Percentiles rank a stretch among this genome's conserved stretches.
Evolutionary conservation across 352 stramenopile genomes (phyloP).

Genomic region (Phytopythium cucurbitacearum): DNA sequence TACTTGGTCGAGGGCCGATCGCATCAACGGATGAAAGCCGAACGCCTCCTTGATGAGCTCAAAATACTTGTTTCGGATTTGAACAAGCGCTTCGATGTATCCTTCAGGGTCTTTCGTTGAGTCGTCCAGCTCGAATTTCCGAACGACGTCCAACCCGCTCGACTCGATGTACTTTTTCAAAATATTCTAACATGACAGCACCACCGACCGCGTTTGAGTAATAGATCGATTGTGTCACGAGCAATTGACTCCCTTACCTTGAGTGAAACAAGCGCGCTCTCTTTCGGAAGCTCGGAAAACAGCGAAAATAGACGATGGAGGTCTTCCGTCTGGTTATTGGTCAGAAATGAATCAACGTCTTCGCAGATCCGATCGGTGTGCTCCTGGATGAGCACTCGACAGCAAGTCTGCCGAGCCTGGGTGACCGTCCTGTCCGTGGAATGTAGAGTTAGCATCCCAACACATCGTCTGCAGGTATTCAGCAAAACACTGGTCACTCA

Average conservation of each 20-base stretch:
- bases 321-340: constrained; percentile 75
- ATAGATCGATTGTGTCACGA: neutral
- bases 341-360: constrained; percentile 69
- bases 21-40: constrained; percentile 77
- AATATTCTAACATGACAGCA: constrained; percentile 48
- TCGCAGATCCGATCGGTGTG: constrained; percentile 82
- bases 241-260: constrained; percentile 39
- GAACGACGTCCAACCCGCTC: constrained; percentile 70
- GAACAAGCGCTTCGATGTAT: constrained; percentile 82
- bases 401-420: constrained; percentile 77
- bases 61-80: constrained; percentile 81
- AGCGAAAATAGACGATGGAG: constrained; percentile 74
- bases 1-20: constrained; percentile 79
- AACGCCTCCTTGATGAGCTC: constrained; percentile 85
- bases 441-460: neutral
- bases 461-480: neutral
- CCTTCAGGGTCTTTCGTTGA: constrained; percentile 75
- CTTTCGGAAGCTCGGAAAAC: constrained; percentile 78
- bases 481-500: constrained; percentile 21
- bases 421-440: constrained; percentile 49
- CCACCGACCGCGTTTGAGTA: too few relatives aligned
- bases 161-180: constrained; percentile 84
- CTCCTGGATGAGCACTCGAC: constrained; percentile 70
- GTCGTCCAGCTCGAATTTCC: constrained; percentile 78
- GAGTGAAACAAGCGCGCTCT: constrained; percentile 74